These are phyloP conservation scores for Cyclotella cryptica DNA, from an alignment of 108 stramenopile genomes.

Conservation along the genomic window DNA sequence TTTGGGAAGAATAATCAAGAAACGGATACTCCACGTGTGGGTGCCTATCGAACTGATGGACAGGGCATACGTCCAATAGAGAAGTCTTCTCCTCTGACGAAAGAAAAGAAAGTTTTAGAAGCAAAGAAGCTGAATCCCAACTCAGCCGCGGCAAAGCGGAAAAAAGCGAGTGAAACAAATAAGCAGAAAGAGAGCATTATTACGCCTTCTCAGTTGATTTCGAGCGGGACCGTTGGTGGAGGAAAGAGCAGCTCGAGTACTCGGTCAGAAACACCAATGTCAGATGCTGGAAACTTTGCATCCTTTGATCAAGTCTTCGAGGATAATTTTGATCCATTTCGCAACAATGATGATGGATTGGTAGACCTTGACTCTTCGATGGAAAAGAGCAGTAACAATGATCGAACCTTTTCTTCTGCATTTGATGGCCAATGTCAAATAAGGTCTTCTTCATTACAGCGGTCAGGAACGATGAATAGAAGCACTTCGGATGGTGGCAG, in stretches of 20 bases:
- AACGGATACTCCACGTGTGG: slow-evolving; percentile 47
- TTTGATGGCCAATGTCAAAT: slow-evolving; percentile 31
- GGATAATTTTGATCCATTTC: slow-evolving; percentile 40
- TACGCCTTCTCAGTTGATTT: slow-evolving; percentile 8
- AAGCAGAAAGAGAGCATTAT: slow-evolving; percentile 26
- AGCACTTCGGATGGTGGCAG: too few relatives aligned
- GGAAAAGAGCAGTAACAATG: not conserved
- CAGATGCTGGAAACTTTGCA: slow-evolving; percentile 26
- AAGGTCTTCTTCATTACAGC: slow-evolving; percentile 9
- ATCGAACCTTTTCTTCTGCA: slow-evolving; percentile 11
- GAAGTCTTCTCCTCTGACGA: not conserved
- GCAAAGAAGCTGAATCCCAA: slow-evolving; percentile 84
- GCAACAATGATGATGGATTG: slow-evolving; percentile 3
- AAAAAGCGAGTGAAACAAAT: slow-evolving; percentile 47
- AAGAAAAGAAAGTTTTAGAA: slow-evolving; percentile 51
- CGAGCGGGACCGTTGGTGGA: not conserved
- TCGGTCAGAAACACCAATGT: not conserved
- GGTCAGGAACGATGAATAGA: not conserved
- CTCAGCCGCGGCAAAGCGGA: slow-evolving; percentile 80
- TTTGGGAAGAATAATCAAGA: slow-evolving; percentile 25
- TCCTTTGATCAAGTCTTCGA: slow-evolving; percentile 43
- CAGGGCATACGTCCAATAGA: slow-evolving; percentile 59
- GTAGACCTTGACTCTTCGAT: not conserved
- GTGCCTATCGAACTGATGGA: slow-evolving; percentile 80
- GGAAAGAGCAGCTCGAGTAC: slow-evolving; percentile 12